phyloP scores from a whole-genome alignment of 352 stramenopile genomes.

The Phytophthora brassicae region DNA sequence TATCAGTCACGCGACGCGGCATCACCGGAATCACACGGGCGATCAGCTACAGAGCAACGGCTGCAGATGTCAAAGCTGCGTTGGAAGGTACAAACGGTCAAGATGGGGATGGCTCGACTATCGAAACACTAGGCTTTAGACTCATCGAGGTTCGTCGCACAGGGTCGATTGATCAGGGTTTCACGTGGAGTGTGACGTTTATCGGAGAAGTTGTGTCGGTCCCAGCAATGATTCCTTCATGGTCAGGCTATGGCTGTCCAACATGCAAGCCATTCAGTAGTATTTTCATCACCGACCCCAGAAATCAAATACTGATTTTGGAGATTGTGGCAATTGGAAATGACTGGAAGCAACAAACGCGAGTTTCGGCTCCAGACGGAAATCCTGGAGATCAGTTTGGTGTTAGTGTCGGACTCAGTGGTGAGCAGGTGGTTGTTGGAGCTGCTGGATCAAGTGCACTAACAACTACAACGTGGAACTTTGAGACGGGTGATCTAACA shows the following conservation, averaged over 20 bases:
- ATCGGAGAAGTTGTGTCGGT: conserved; percentile 71
- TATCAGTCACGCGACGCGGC: conserved; percentile 67
- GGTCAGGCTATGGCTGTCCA: conserved; percentile 60
- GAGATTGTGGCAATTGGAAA: conserved; percentile 52
- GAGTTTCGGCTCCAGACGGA: conserved; percentile 61
- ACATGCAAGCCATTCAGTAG: conserved; percentile 81
- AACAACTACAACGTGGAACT: conserved; percentile 95
- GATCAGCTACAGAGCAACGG: conserved; percentile 68
- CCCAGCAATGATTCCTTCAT: conserved; percentile 61
- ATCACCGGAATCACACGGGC: conserved; percentile 53
- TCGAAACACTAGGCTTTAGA: conserved; percentile 44
- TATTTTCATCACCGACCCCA: conserved; percentile 51
- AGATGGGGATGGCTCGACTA: conserved; percentile 57
- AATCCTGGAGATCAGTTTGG: conserved; percentile 83
- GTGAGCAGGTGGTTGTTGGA: conserved; percentile 77
- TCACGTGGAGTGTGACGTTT: conserved; percentile 83
- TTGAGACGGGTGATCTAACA: conserved; percentile 95
- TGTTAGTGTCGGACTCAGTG: conserved; percentile 67
- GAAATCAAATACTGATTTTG: conserved; percentile 54
- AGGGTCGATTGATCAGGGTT: conserved; percentile 74
- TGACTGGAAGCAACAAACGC: conserved; percentile 60
- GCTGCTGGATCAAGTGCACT: conserved; percentile 67
- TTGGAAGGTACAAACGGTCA: conserved; percentile 60
- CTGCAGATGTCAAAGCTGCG: conserved; percentile 69
- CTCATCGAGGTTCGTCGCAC: conserved; percentile 80